Evolutionary conservation across 306 rosid genomes (phyloP), one percentile per base, ranked within the genome.

Genomic region (Trifolium pratense): DNA sequence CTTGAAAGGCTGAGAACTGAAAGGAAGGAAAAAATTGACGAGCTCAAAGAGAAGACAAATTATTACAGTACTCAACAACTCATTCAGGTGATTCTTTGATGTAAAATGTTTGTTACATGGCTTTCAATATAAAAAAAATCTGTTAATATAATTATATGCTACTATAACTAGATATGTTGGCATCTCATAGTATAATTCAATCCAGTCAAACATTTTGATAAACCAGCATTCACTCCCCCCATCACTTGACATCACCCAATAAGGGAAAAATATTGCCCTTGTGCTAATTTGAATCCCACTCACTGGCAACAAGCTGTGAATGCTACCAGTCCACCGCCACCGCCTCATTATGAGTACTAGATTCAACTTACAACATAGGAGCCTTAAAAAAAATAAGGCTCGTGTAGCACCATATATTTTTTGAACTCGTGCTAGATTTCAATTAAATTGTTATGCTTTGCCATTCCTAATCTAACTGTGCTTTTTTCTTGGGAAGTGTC

Each of bases 51-150:
- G 83, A 91, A 77, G 86, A 95, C 99, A 66, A 91, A 95, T 74
- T 95, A 95, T 84, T 95, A 95, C 84, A 71, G 72, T 71, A 95
- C 99, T 71, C 99, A 95, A 75, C 97, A 95, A 83, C 99, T 95
- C 84, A 95, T 95, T 86, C 97, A 94, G 99, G 99, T 94, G 70
- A 77, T 77, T 49, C 45, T 84, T 70, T 45, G 65, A 63, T 79
- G 68, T 73, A 31, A 59, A 29, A 29, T 26, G 18, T 12, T 55
- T 64, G 73, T 70, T 63, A 32, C 18, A 48, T 57, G 56, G 49
- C 63, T 71, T 29, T 57, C 66, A 17, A 65, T 51, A 23, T n/a
- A n/a, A n/a, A n/a, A 65, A 49, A 37, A 76, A 71, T 16, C 52
- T 13, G 43, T n/a, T 29, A 10, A 29, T 42, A 25, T 49, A 20